A percentile compares a stretch with the other conserved stretches of the same genome.
Conservation (phyloP, 2,329 filamentous ascomycete species). For the Monilinia vaccinii-corymbosi region DNA sequence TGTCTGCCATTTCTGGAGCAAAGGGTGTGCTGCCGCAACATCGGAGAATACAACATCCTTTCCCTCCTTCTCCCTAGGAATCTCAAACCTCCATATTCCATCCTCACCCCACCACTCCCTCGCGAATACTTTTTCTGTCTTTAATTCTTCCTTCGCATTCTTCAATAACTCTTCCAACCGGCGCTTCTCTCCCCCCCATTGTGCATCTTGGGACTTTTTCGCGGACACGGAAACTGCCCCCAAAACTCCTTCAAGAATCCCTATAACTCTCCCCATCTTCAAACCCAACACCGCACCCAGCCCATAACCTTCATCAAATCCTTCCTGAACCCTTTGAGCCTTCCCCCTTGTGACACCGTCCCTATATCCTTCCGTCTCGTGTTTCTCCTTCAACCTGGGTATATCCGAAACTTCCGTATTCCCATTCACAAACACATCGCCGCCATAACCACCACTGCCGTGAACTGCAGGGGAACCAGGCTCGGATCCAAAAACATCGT, state of each 20-base stretch:
- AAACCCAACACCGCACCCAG: constrained; percentile 75
- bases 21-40: constrained; percentile 58
- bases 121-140: constrained; percentile 53
- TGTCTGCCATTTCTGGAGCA: constrained; percentile 52
- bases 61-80: constrained; percentile 34
- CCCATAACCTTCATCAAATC: constrained; percentile 85
- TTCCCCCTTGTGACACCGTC: constrained; percentile 78
- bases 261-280: constrained; percentile 64
- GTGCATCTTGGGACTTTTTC: constrained; percentile 15
- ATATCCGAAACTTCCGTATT: constrained; percentile 27
- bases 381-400: constrained; percentile 27
- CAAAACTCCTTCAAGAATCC: constrained; percentile 64
- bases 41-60: constrained; percentile 46
- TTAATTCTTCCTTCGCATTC: constrained; percentile 50
- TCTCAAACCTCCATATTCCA: constrained; percentile 61
- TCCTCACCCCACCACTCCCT: constrained; percentile 58
- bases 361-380: constrained; percentile 71
- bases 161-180: constrained; percentile 32
- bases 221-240: constrained; percentile 33
- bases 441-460: neutral
- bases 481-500: constrained; percentile 29
- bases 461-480: constrained; percentile 22
- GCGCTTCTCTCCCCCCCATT: constrained; percentile 14
- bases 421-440: constrained; percentile 5
- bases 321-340: constrained; percentile 64